Percentiles rank a stretch among this genome's conserved stretches.
Conservation (phyloP, 2,329 filamentous ascomycete species). For the Apiospora saccharicola region DNA sequence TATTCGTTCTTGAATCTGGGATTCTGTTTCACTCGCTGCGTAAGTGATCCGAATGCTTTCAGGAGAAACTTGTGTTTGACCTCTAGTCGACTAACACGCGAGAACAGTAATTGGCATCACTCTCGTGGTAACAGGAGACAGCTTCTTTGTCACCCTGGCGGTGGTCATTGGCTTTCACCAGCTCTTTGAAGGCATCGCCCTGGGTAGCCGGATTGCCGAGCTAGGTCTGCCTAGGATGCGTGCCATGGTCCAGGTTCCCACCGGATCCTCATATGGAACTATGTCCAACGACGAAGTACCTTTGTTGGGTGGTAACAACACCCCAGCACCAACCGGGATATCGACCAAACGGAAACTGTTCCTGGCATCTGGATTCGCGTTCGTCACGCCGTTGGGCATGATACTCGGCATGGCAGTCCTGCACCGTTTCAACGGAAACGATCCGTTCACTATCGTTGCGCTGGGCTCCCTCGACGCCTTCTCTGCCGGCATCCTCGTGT, state of each 20-base stretch:
- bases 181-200: constrained; percentile 65
- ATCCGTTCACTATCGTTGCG: constrained; percentile 58
- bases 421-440: constrained; percentile 63
- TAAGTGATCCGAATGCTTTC: too few relatives aligned
- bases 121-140: constrained; percentile 44
- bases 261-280: neutral
- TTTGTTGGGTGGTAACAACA: neutral
- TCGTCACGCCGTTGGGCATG: constrained; percentile 67
- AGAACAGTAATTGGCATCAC: constrained; percentile 54
- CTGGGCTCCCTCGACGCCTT: constrained; percentile 64
- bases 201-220: constrained; percentile 59
- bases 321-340: neutral
- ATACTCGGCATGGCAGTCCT: constrained; percentile 64
- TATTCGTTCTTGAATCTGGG: neutral
- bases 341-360: constrained; percentile 42
- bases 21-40: neutral
- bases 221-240: constrained; percentile 38
- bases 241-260: neutral
- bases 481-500: constrained; percentile 63
- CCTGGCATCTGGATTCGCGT: constrained; percentile 57
- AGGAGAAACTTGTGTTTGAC: neutral
- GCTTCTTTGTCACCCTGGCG: constrained; percentile 35
- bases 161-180: constrained; percentile 64
- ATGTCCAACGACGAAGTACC: too few relatives aligned
- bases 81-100: neutral